Conservation (phyloP, 73 alveolate genomes). For the Paramecium octaurelia region DNA sequence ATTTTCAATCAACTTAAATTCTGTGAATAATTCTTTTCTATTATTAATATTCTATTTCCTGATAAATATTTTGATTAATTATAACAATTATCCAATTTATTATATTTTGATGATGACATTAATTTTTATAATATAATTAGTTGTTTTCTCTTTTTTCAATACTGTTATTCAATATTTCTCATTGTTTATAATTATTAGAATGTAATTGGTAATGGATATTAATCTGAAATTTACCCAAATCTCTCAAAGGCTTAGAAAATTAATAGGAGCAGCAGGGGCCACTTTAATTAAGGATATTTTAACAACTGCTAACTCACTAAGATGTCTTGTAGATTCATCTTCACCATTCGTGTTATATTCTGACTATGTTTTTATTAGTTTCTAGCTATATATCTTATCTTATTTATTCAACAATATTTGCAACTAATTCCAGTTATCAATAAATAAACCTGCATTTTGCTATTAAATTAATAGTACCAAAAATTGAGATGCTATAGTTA, state of each 20-base stretch:
- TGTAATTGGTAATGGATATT: conserved; percentile 11
- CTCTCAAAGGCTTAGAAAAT: not conserved
- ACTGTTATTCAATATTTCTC: not conserved
- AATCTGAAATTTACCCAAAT: not conserved
- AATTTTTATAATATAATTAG: no score
- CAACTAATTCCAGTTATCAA: not conserved
- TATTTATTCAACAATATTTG: not conserved
- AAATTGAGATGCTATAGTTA: conserved; percentile 5
- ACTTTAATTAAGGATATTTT: not conserved
- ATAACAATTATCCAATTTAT: conserved; percentile 8
- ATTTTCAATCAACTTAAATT: no score
- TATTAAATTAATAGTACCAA: not conserved
- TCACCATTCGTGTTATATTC: not conserved
- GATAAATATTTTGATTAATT: not conserved
- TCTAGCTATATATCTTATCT: not conserved
- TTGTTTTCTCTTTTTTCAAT: conserved; percentile 13
- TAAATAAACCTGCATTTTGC: conserved; percentile 26
- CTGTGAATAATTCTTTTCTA: no score
- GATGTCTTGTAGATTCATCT: conserved; percentile 36
- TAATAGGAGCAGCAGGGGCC: not conserved
- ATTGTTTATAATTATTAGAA: not conserved
- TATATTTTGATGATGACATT: not conserved
- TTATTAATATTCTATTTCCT: no score
- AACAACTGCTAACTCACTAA: not conserved
- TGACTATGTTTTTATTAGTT: not conserved